A percentile compares a stretch with the other conserved stretches of the same genome.
These are phyloP conservation scores for Gleditsia sinensis DNA, from an alignment of 306 rosid genomes.

Conservation along the genomic window DNA sequence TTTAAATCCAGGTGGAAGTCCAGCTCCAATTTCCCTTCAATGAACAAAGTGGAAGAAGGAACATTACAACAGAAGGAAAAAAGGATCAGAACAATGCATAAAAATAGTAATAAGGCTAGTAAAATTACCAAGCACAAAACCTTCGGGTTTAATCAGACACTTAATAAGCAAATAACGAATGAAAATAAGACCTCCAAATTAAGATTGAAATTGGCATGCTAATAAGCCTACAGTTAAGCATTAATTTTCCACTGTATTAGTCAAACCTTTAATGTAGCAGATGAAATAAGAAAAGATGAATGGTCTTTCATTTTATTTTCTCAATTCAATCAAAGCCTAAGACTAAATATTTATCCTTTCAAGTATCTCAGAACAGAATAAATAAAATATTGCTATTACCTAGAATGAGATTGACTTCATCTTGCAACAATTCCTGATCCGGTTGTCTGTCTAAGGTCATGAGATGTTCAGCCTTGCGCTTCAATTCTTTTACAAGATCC, in stretches of 20 bases:
- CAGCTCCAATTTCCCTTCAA: conserved; percentile 50
- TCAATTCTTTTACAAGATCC: background rate
- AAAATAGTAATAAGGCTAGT: background rate
- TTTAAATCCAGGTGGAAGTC: conserved; percentile 55
- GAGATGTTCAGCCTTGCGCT: conserved; percentile 66
- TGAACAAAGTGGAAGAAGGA: background rate
- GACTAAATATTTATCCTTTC: background rate
- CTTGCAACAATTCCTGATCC: conserved; percentile 58
- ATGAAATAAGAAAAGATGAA: background rate
- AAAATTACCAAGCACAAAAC: conserved; percentile 8
- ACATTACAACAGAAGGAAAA: conserved; percentile 20
- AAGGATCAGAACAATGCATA: background rate
- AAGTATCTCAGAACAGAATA: conserved; percentile 7
- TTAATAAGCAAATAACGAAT: background rate
- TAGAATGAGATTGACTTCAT: background rate
- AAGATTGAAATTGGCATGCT: background rate
- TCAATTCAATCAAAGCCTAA: background rate
- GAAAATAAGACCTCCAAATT: background rate
- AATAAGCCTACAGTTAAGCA: background rate
- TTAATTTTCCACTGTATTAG: background rate
- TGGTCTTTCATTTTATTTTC: background rate
- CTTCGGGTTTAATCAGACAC: conserved; percentile 3
- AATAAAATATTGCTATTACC: background rate
- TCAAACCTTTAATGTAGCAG: too few species aligned
- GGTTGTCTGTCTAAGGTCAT: conserved; percentile 53